phyloP scores from a whole-genome alignment of 2,329 filamentous ascomycete species.

The Ambrosiella beaveri region DNA sequence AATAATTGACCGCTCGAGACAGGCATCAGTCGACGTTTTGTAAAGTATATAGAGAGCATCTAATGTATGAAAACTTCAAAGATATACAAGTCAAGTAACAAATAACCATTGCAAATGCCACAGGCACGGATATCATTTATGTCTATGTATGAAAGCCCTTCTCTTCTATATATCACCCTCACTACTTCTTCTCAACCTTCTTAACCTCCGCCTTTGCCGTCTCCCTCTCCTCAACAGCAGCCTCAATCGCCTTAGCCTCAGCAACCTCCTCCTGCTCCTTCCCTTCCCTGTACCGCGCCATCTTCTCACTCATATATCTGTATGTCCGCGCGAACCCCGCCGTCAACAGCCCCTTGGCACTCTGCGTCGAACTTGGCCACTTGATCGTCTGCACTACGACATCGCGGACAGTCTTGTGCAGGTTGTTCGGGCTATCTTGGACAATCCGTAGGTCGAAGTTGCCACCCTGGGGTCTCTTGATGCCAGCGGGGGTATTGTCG shows the following conservation, averaged over 20 bases:
- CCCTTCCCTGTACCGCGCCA: constrained; percentile 42
- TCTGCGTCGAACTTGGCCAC: constrained; percentile 85
- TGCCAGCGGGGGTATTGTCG: constrained; percentile 50
- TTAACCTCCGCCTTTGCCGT: not conserved
- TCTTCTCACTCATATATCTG: constrained; percentile 72
- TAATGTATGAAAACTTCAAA: not conserved
- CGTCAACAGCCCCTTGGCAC: constrained; percentile 66
- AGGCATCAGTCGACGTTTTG: too few species aligned
- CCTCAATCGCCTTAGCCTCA: not conserved
- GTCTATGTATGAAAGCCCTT: not conserved
- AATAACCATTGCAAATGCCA: not conserved
- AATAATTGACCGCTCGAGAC: too few species aligned
- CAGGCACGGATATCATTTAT: not conserved
- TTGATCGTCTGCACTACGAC: constrained; percentile 77
- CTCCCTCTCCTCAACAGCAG: not conserved
- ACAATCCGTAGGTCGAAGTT: constrained; percentile 78
- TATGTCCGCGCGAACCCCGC: constrained; percentile 52
- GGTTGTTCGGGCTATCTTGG: constrained; percentile 43
- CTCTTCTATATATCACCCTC: not conserved
- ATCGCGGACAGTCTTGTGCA: constrained; percentile 52
- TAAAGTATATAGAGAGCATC: not conserved
- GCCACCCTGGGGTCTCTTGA: constrained; percentile 61
- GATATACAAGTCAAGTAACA: not conserved
- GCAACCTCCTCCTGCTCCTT: constrained; percentile 14
- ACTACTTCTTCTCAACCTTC: not conserved